Conservation (phyloP, 345 rosid genomes). For the Arabidopsis suecica region DNA sequence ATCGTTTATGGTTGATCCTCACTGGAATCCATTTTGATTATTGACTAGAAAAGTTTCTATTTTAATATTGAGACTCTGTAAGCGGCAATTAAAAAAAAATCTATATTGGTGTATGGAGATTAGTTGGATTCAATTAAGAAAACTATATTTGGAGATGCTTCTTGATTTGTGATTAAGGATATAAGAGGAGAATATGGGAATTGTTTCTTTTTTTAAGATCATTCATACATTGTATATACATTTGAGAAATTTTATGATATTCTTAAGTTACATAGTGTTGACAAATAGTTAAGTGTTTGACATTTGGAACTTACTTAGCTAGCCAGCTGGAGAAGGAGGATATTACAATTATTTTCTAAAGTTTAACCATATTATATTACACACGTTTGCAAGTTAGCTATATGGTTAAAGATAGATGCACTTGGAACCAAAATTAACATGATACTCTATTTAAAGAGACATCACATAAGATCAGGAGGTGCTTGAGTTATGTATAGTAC, state of each 20-base stretch:
- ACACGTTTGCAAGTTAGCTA: not conserved
- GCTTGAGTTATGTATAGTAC: no score
- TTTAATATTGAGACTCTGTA: not conserved
- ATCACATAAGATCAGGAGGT: not conserved
- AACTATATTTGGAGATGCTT: not conserved
- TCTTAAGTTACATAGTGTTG: not conserved
- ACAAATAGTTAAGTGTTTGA: not conserved
- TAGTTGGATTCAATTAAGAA: conserved; percentile 9
- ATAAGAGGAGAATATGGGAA: not conserved
- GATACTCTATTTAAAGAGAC: not conserved
- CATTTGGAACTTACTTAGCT: not conserved
- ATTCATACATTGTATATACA: not conserved
- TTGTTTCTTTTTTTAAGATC: not conserved
- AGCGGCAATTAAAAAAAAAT: not conserved
- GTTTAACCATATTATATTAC: not conserved
- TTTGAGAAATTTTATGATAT: not conserved
- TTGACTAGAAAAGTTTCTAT: not conserved
- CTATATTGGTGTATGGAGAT: conserved; percentile 9
- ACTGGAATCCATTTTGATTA: conserved; percentile 10
- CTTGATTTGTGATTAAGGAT: not conserved
- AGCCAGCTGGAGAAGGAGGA: not conserved
- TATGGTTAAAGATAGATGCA: not conserved
- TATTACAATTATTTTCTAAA: no score
- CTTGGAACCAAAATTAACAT: not conserved
- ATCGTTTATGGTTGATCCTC: conserved; percentile 10